These are phyloP conservation scores for Hymenotorrendiella dingleyae DNA, from an alignment of 2,329 filamentous ascomycete genomes.

Conservation along the genomic window DNA sequence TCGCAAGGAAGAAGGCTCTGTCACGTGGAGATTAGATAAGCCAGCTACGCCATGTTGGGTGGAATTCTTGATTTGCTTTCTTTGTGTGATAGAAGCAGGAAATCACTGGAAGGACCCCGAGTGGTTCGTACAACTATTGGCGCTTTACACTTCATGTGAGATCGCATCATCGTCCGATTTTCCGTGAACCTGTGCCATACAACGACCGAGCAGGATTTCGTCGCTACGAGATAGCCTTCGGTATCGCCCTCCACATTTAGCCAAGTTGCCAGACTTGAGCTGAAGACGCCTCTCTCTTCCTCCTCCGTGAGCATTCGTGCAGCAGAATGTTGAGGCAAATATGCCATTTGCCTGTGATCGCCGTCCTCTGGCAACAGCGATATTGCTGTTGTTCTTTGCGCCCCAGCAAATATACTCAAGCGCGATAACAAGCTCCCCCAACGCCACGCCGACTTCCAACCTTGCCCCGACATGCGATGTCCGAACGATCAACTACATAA, in stretches of 20 bases:
- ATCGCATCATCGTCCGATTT: conserved; percentile 2
- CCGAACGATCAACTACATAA: conserved; percentile 33
- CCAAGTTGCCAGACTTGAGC: not conserved
- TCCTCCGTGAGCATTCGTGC: not conserved
- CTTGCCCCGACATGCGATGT: conserved; percentile 27
- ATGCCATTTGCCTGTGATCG: conserved; percentile 18
- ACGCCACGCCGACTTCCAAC: conserved; percentile 10
- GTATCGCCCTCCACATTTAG: conserved; percentile 1
- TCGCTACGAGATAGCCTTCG: too few species aligned
- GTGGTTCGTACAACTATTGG: too few species aligned
- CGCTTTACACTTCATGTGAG: too few species aligned
- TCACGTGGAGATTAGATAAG: too few species aligned
- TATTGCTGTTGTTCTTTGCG: conserved; percentile 16
- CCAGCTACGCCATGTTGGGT: too few species aligned
- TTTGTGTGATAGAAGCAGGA: too few species aligned
- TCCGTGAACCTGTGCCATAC: too few species aligned
- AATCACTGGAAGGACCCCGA: too few species aligned
- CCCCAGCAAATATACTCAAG: conserved; percentile 12
- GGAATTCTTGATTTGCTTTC: too few species aligned
- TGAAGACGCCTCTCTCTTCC: not conserved
- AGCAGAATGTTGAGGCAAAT: conserved; percentile 16
- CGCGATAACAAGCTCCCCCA: conserved; percentile 18
- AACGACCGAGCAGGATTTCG: too few species aligned
- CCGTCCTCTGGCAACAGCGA: conserved; percentile 15
- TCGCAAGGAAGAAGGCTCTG: too few species aligned